These are phyloP conservation scores for Dissophora globulifera DNA, from an alignment of 192 early-diverging fungal species.

Conservation along the genomic window DNA sequence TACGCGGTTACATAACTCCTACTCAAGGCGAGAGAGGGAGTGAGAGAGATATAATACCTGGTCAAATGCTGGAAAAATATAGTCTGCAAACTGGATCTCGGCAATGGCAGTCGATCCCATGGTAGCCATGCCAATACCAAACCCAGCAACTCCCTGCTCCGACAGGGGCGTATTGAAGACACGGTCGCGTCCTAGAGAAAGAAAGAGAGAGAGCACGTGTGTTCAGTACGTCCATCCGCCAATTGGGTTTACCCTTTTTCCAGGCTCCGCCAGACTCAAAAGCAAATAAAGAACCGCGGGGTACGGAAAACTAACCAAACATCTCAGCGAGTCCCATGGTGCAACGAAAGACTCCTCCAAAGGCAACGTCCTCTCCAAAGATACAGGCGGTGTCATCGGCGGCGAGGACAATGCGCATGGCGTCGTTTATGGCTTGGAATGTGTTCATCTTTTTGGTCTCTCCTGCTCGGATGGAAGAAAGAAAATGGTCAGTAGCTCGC, in stretches of 20 bases:
- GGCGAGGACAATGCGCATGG: conserved; percentile 85
- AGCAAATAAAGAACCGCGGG: too few species aligned
- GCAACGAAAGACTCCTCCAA: conserved; percentile 97
- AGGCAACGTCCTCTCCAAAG: conserved; percentile 98
- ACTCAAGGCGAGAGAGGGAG: neutral
- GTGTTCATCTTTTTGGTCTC: conserved; percentile 93
- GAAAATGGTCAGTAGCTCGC: neutral
- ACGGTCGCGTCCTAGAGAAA: conserved; percentile 70
- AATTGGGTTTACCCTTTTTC: too few species aligned
- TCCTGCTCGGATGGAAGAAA: conserved; percentile 45
- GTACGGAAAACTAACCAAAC: too few species aligned
- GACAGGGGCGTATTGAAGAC: conserved; percentile 98
- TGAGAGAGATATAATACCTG: conserved; percentile 63
- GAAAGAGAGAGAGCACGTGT: too few species aligned
- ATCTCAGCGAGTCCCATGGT: conserved; percentile 91
- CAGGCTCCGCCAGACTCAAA: too few species aligned
- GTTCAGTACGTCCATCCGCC: too few species aligned
- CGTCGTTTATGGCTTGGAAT: conserved; percentile 95
- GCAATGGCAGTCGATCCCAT: conserved; percentile 97
- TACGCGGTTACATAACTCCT: too few species aligned
- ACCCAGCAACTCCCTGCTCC: conserved; percentile 96
- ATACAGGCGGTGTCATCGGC: conserved; percentile 91
- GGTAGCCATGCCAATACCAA: conserved; percentile 94
- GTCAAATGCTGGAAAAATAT: conserved; percentile 98
- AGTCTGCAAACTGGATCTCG: conserved; percentile 99